Base-by-base conservation (phyloP, 768 basidiomycete species). In the Leccinum incarnatum region DNA sequence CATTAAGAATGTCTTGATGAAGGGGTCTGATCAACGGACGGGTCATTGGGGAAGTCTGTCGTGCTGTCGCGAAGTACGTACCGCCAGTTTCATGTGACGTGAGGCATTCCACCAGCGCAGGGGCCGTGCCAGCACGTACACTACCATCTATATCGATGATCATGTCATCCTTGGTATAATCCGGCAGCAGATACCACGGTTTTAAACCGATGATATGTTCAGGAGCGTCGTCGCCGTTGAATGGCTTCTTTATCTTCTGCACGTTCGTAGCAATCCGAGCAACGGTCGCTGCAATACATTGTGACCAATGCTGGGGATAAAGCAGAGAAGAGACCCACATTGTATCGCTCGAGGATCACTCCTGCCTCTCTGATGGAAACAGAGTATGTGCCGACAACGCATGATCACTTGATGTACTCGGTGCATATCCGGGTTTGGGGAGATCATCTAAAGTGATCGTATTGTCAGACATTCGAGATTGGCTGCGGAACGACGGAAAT, bases 31-130 rank as follows among this genome's bases (percentile, higher is more conserved):
- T 65, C 58, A 25, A 55, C 32, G 36, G 23, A 6, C 27, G 27
- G 8, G 50, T 60, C 36, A 62, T 53, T 36, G 21, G 51, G 7
- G 23, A 57, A 59, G 17, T 42, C 47, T 42, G n/a, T 11, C 34
- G 51, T 50, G 48, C 30, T 11, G 36, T 47, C 10, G n/a, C 32
- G 14, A n/a, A 49, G 7, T 37, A 70, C 86, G 67, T 64, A 93
- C 94, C 91, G 55, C 85, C 85, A 66, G 87, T 84, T 62, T 95
- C 93, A 68, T 99, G 96, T 15, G 90, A 86, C 3, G 97, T 98
- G 53, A 98, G 76, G 9, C 92, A 85, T 69, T 95, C 94, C 2
- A 98, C 88, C 10, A 98, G 77, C 2, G 94, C 93, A n/a, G 83
- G 76, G 2, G 95, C 80, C 0, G 95, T 94, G 3, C 95, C 97